Base-by-base conservation (phyloP, 2,329 filamentous ascomycete genomes). In the Clonostachys solani region DNA sequence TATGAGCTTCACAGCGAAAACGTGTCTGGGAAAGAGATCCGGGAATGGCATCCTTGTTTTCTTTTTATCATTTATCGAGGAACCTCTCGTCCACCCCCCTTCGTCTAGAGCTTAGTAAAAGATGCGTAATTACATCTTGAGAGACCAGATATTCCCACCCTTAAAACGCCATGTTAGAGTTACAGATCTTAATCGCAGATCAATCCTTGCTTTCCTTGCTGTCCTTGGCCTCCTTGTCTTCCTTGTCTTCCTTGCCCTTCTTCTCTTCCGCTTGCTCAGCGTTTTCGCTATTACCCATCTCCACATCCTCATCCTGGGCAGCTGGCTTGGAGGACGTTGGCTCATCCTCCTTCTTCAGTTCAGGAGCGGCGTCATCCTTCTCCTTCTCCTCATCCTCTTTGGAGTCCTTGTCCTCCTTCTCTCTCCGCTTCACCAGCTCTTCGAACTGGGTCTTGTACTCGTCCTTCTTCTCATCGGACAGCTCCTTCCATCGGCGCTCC, bases 401-500 rank as follows among this genome's bases (percentile, higher is more conserved):
- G 17, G 47, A 52, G 6, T 49, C 46, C 36, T 55, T 46, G 16
- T 47, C 54, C 19, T 58, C 53, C 44, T 59, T 53, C 6, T 57
- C 52, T 3, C 17, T 52, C 52, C n/a, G n/a, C n/a, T 12, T 29
- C 48, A 2, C 47, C 45, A n/a, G 42, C 46, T 5, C 44, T 15
- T 35, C 33, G 29, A 18, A 40, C 18, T 12, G 10, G 9, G 13
- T 33, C 33, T 7, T 18, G n/a, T 34, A 46, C 45, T 73, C 70
- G 23, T 78, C 74, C 57, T 72, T 75, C 44, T 75, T 68, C 18
- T 61, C 63, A 41, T 75, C 69, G 5, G 74, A 60, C 13, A 83
- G 66, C 17, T 76, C 72, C 49, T 78, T 75, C 79, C 80, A 83
- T 40, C 67, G 66, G 12, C 70, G 71, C n/a, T 69, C 64, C 9